Conservation (phyloP, 225 moss, liverwort and hornwort genomes). For the Pseudisothecium myosuroides region DNA sequence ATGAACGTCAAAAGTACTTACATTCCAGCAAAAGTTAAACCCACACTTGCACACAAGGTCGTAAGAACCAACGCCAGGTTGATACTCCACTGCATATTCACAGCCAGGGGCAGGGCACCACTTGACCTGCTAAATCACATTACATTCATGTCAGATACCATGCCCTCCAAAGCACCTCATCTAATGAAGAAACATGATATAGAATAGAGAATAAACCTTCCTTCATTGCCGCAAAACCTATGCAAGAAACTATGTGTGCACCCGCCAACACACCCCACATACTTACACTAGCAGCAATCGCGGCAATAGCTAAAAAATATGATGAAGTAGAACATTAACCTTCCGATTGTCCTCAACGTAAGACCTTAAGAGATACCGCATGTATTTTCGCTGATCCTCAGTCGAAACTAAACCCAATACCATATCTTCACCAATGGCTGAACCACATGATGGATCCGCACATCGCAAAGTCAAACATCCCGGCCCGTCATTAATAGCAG, state of each 20-base stretch:
- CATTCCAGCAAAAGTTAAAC: slow-evolving; percentile 91
- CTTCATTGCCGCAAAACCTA: neutral
- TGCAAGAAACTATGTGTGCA: neutral
- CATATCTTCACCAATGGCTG: slow-evolving; percentile 94
- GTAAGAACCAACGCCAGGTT: slow-evolving; percentile 67
- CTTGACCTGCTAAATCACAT: slow-evolving; percentile 56
- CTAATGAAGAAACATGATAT: neutral
- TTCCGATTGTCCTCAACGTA: slow-evolving; percentile 96
- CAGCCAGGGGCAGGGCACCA: slow-evolving; percentile 99
- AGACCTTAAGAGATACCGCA: slow-evolving; percentile 78
- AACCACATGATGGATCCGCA: slow-evolving; percentile 93
- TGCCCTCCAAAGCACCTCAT: neutral
- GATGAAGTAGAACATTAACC: slow-evolving; percentile 17
- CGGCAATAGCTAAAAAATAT: neutral
- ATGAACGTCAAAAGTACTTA: slow-evolving; percentile 3
- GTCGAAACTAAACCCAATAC: slow-evolving; percentile 64
- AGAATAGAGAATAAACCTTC: neutral
- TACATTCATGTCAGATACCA: slow-evolving; percentile 7
- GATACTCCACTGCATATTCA: slow-evolving; percentile 93
- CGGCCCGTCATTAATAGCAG: slow-evolving; percentile 94
- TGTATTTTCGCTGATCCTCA: slow-evolving; percentile 79
- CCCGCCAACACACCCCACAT: neutral
- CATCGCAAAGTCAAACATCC: slow-evolving; percentile 93
- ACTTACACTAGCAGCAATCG: neutral
- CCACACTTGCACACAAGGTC: slow-evolving; percentile 98